Percentiles rank a stretch among this genome's conserved stretches.
These are phyloP conservation scores for Aspergillus sp. DNA, from an alignment of 2,329 filamentous ascomycete genomes.

Conservation along the genomic window DNA sequence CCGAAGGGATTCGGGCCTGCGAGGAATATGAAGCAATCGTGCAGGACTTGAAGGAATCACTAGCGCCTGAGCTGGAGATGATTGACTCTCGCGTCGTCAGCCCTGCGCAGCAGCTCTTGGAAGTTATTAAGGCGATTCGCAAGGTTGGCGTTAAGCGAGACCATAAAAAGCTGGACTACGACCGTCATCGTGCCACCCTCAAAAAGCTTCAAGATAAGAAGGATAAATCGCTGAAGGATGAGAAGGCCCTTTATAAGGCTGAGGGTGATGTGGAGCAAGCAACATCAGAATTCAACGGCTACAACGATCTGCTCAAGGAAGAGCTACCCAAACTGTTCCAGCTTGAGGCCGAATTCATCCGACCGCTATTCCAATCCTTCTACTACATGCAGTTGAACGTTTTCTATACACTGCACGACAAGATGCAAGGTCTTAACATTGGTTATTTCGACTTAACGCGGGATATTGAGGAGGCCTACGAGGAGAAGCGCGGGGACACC, in stretches of 20 bases:
- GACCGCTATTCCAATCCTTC: conserved; percentile 95
- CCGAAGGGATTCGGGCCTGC: conserved; percentile 89
- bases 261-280: conserved; percentile 88
- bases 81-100: conserved; percentile 89
- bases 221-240: conserved; percentile 92
- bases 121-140: conserved; percentile 92
- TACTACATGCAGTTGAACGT: conserved; percentile 99
- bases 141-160: conserved; percentile 88
- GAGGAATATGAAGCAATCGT: conserved; percentile 95
- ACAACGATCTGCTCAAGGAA: conserved; percentile 94
- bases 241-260: conserved; percentile 94
- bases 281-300: conserved; percentile 96
- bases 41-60: conserved; percentile 80
- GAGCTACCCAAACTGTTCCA: conserved; percentile 89
- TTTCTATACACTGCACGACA: conserved; percentile 97
- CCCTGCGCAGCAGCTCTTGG: conserved; percentile 87
- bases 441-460: conserved; percentile 93
- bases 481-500: conserved; percentile 83
- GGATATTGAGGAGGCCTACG: conserved; percentile 88
- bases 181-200: conserved; percentile 75
- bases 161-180: conserved; percentile 96
- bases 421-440: conserved; percentile 96
- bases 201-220: conserved; percentile 99
- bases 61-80: conserved; percentile 94
- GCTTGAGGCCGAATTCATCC: conserved; percentile 91